Evolutionary conservation across 2,329 filamentous ascomycete species (phyloP), one percentile per base, ranked within the genome.

Genomic region (Boeremia lycopersici): DNA sequence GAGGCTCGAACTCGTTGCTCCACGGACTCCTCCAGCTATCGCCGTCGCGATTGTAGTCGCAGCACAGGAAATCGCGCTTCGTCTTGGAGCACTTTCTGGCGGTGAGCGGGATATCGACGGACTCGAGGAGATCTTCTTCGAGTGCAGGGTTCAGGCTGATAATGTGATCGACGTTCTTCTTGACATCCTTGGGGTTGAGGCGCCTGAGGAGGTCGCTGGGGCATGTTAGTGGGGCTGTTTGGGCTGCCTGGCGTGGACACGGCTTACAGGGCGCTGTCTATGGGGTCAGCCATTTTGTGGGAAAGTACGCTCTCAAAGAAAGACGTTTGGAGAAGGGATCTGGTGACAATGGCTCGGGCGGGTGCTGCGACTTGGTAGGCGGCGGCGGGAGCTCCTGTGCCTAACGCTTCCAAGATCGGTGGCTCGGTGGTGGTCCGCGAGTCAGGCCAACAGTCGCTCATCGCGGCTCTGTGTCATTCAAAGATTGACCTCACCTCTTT

Each of bases 11-110:
- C 78, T 96, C 90, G 79, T 98, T 98, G 79, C 89, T 95, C 95
- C 95, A 99, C n/a, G 95, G 95, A 63, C 91, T 96, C 60, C 95
- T 89, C 84, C 96, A 96, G 78, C 90, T 96, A 80, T 97, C 93
- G 60, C 95, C 95, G 78, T 99, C 95, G 62, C 95, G 93, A 84
- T 99, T 99, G 84, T 99, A 99, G 84, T 99, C 95, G 83, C 95
- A 99, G 71, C 97, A 89, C 46, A 99, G 86, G 81, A 96, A 99
- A 79, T 98, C 95, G 65, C 93, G 90, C 68, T 92, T 91, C 29
- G 91, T 89, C 78, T 93, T 90, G 67, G 86, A 86, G 82, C 95
- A 98, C 63, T 90, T 89, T 68, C 89, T 88, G 60, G 96, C 85
- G 56, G 89, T 87, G 53, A 99, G 88, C 23, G 95, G 95, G 77